Evolutionary conservation across 2,329 filamentous ascomycete species (phyloP).

Genomic region (Hortaea werneckii): DNA sequence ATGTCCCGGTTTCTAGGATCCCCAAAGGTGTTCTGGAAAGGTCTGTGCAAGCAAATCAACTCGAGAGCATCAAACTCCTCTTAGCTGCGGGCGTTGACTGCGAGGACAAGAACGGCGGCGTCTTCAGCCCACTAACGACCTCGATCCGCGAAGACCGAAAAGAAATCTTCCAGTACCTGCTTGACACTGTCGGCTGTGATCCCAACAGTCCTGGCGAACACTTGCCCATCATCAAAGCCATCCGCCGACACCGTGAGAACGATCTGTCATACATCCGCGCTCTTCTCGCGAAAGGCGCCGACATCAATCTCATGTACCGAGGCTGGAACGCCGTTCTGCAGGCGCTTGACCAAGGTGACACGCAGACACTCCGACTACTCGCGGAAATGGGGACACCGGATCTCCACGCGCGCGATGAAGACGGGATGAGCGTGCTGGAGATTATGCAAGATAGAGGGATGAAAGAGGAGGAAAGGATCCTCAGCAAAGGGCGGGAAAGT

Average conservation of each 20-base stretch:
- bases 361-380: slow-evolving; percentile 43
- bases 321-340: slow-evolving; percentile 58
- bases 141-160: slow-evolving; percentile 54
- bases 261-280: slow-evolving; percentile 53
- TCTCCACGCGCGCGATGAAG: slow-evolving; percentile 44
- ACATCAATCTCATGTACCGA: slow-evolving; percentile 58
- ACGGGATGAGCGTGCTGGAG: slow-evolving; percentile 45
- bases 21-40: slow-evolving; percentile 59
- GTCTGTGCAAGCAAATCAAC: slow-evolving; percentile 56
- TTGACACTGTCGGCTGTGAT: slow-evolving; percentile 53
- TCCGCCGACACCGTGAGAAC: slow-evolving; percentile 47
- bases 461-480: slow-evolving; percentile 36
- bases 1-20: slow-evolving; percentile 48
- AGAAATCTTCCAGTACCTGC: slow-evolving; percentile 51
- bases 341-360: slow-evolving; percentile 54
- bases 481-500: slow-evolving; percentile 1
- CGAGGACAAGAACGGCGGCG: slow-evolving; percentile 62
- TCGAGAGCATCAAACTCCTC: slow-evolving; percentile 57
- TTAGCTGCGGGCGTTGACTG: slow-evolving; percentile 55
- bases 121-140: slow-evolving; percentile 60
- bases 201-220: slow-evolving; percentile 61
- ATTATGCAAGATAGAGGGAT: slow-evolving; percentile 50
- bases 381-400: slow-evolving; percentile 42
- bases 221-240: slow-evolving; percentile 59
- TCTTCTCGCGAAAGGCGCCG: slow-evolving; percentile 53